phyloP scores from a whole-genome alignment of 1,284 basidiomycete genomes.

The Trametes sp. region DNA sequence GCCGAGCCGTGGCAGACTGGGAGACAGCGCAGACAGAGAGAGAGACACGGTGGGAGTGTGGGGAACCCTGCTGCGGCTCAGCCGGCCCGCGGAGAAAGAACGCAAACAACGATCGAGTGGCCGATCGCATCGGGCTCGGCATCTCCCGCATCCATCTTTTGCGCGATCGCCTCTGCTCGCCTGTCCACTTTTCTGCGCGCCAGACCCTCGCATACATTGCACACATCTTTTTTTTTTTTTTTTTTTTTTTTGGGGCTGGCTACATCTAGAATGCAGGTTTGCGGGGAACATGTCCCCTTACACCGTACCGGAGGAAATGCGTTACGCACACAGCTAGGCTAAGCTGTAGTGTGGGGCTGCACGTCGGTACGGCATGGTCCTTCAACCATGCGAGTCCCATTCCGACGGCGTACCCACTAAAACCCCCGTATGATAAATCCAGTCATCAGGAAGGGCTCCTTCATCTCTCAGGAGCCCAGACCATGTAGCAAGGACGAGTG shows the following conservation, averaged over 20 bases:
- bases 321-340: neutral
- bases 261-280: neutral
- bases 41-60: neutral
- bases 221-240: too few relatives aligned
- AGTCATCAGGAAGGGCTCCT: neutral
- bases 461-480: neutral
- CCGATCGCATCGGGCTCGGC: conserved; percentile 18
- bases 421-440: neutral
- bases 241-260: too few relatives aligned
- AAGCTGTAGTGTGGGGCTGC: too few relatives aligned
- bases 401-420: neutral
- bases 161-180: conserved; percentile 9
- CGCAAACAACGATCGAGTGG: conserved; percentile 3
- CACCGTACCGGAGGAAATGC: neutral
- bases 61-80: neutral
- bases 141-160: conserved; percentile 16
- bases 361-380: too few relatives aligned
- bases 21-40: neutral
- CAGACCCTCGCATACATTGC: neutral
- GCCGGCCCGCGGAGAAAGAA: neutral
- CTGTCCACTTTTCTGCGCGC: conserved; percentile 4
- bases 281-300: neutral
- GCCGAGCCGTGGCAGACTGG: neutral
- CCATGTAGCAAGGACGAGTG: neutral
- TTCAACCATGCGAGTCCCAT: neutral